Evolutionary conservation across 106 monocot species (phyloP).

Genomic region (Iris macrosiphon): DNA sequence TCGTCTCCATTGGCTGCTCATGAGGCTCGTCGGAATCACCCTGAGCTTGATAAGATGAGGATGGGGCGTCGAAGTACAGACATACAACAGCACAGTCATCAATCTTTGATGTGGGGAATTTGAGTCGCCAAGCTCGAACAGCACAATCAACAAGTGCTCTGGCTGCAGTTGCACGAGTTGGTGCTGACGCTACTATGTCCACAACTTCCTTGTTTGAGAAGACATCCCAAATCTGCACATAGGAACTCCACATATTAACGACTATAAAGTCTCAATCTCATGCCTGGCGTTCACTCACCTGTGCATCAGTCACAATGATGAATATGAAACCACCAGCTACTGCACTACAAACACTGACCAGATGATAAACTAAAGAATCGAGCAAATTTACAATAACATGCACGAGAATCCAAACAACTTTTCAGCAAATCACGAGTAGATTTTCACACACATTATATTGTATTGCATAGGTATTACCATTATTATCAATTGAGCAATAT

Average conservation of each 20-base stretch:
- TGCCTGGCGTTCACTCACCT: too few species aligned
- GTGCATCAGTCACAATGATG: too few species aligned
- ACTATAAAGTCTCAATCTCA: too few species aligned
- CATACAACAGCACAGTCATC: slow-evolving; percentile 86
- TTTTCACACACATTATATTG: too few species aligned
- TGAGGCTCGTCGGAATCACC: neutral
- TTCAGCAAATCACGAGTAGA: too few species aligned
- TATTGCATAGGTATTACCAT: too few species aligned
- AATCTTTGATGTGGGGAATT: slow-evolving; percentile 54
- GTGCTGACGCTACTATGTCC: slow-evolving; percentile 61
- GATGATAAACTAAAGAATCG: too few species aligned
- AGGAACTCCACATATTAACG: neutral
- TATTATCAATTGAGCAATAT: too few species aligned
- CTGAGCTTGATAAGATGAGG: slow-evolving; percentile 13
- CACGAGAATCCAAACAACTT: too few species aligned
- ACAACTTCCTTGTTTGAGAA: slow-evolving; percentile 86
- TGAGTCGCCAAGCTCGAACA: slow-evolving; percentile 58
- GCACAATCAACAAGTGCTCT: slow-evolving; percentile 68
- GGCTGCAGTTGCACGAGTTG: slow-evolving; percentile 53
- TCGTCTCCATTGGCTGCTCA: slow-evolving; percentile 5
- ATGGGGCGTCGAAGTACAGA: slow-evolving; percentile 39
- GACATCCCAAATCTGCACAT: slow-evolving; percentile 79
- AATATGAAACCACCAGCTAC: too few species aligned
- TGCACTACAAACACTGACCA: too few species aligned
- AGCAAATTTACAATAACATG: too few species aligned